Base-by-base conservation (phyloP, 257 asterid species). In the Handroanthus guayacan region DNA sequence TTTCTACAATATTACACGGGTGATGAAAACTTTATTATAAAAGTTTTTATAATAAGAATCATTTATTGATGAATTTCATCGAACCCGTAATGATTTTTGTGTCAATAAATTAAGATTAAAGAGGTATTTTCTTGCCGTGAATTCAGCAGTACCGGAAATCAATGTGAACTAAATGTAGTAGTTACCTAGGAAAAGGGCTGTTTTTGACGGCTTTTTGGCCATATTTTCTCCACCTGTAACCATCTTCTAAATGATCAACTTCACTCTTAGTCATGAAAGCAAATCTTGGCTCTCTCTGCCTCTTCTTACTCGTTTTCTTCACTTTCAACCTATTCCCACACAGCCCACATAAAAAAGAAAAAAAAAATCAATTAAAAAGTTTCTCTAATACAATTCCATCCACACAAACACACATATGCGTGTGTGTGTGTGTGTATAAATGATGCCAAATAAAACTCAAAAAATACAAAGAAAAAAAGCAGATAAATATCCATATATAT, bases 201-300 rank as follows among this genome's bases (percentile, higher is more conserved):
- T 92, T 92, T 82, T 92, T 92, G 39, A 92, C 97, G 82, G 97
- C 96, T 67, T 92, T 92, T 79, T 92, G 97, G 57, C 97, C 97
- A 76, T 92, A 92, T 75, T 92, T 92, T 78, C 97, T 86, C 97
- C 97, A 91, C 86, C 96, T 86, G 72, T 88, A 91, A 9, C 97
- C 97, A 74, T 91, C 97, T 78, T 89, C 96, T 16, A 91, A 81
- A 71, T 89, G 93, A 85, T 91, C 97, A 47, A 89, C 87, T 71
- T 91, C 92, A 62, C 97, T 92, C 82, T 88, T 90, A 41, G 97
- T 92, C 97, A 89, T 92, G 90, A 92, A 92, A 18, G 97, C 97
- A 84, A 88, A 84, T 79, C 97, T 87, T 2, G 92, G 87, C 66
- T 88, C 88, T 69, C 85, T 88, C 82, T 79, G 82, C 82, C 77